phyloP scores from a whole-genome alignment of 225 moss, liverwort and hornwort genomes.

The Asterella californica region DNA sequence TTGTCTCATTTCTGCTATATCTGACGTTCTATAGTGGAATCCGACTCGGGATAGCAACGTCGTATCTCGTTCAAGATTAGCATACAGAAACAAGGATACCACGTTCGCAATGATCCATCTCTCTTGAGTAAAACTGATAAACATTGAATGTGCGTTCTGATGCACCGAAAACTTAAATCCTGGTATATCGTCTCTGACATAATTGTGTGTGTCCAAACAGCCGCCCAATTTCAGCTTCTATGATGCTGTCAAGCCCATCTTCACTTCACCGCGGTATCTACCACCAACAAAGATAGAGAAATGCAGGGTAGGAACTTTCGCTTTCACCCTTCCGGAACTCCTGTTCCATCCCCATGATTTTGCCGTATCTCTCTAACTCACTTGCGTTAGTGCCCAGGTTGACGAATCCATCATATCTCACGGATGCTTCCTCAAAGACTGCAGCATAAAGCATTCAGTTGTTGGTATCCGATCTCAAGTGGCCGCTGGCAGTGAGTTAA shows the following conservation, averaged over 20 bases:
- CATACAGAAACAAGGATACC: background rate
- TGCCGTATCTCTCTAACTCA: background rate
- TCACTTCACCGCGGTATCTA: slow-evolving; percentile 37
- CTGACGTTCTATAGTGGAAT: background rate
- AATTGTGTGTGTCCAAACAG: slow-evolving; percentile 7
- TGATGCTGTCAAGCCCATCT: slow-evolving; percentile 33
- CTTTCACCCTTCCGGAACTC: too few relatives aligned
- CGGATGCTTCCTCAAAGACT: slow-evolving; percentile 61
- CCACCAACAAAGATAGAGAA: slow-evolving; percentile 47
- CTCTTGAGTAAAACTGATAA: background rate
- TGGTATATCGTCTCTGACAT: background rate
- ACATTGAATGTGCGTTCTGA: background rate
- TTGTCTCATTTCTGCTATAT: background rate
- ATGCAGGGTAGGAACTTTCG: slow-evolving; percentile 40
- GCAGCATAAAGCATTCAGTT: slow-evolving; percentile 46
- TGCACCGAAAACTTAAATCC: background rate
- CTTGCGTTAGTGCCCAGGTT: slow-evolving; percentile 28
- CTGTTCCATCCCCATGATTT: background rate
- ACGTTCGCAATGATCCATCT: background rate
- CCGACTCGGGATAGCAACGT: background rate
- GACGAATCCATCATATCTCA: slow-evolving; percentile 60
- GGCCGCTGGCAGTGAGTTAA: slow-evolving; percentile 47
- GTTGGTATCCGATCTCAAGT: slow-evolving; percentile 58
- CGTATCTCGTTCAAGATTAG: background rate
- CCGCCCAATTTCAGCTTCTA: slow-evolving; percentile 36